These are phyloP conservation scores for Stropharia rugosoannulata DNA, from an alignment of 768 basidiomycete species.

Conservation along the genomic window DNA sequence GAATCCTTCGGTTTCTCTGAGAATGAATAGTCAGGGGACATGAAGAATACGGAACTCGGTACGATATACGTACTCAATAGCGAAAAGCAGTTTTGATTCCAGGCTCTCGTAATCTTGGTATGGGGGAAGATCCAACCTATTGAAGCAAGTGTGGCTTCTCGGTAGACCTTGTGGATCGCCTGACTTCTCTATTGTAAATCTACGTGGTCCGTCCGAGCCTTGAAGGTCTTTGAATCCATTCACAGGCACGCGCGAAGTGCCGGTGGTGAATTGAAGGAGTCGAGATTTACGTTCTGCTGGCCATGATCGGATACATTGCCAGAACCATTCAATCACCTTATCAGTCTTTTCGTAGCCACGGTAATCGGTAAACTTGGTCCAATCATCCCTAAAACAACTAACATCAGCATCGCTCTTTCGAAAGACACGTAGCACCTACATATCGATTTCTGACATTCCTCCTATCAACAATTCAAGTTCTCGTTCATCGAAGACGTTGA, in stretches of 20 bases:
- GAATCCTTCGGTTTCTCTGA: conserved; percentile 78
- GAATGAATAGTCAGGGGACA: neutral
- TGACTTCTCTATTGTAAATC: conserved; percentile 95
- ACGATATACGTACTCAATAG: conserved; percentile 65
- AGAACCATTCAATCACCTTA: conserved; percentile 93
- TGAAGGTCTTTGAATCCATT: conserved; percentile 96
- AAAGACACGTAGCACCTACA: conserved; percentile 40
- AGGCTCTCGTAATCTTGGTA: conserved; percentile 87
- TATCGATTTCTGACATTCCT: conserved; percentile 91
- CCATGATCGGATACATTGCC: conserved; percentile 91
- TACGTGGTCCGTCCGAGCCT: conserved; percentile 87
- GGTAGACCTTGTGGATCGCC: conserved; percentile 88
- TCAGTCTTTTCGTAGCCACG: conserved; percentile 85
- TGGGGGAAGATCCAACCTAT: conserved; percentile 83
- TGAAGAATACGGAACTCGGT: neutral
- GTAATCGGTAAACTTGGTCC: conserved; percentile 94
- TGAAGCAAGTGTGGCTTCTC: conserved; percentile 94
- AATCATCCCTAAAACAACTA: conserved; percentile 62
- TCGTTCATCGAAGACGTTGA: conserved; percentile 89
- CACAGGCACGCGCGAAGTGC: conserved; percentile 82
- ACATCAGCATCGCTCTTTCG: conserved; percentile 5
- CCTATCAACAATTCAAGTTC: conserved; percentile 89
- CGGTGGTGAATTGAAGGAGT: conserved; percentile 85
- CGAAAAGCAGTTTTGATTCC: conserved; percentile 82
- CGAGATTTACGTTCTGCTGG: conserved; percentile 87